phyloP scores from a whole-genome alignment of 2,329 filamentous ascomycete genomes.

The Rugonectria rugulosa region DNA sequence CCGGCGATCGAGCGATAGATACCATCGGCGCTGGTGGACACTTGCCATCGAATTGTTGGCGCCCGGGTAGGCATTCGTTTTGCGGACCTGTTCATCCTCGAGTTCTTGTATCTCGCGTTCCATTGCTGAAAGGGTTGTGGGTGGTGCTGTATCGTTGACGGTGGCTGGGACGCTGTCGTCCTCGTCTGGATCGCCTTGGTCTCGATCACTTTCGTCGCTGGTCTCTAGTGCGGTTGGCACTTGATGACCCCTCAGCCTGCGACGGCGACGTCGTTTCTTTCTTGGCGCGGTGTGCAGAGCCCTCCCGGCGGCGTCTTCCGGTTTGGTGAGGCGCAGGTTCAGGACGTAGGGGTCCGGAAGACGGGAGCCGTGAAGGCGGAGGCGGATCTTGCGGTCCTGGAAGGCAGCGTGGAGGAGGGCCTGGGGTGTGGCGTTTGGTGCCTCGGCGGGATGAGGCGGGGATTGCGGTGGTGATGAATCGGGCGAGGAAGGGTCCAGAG shows the following conservation, averaged over 20 bases:
- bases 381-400: constrained; percentile 61
- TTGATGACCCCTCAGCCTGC: background rate
- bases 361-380: constrained; percentile 61
- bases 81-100: constrained; percentile 62
- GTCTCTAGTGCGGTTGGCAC: constrained; percentile 32
- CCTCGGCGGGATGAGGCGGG: constrained; percentile 18
- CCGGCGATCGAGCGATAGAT: constrained; percentile 66
- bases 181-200: constrained; percentile 22
- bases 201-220: constrained; percentile 28
- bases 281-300: constrained; percentile 27
- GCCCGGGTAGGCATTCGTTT: constrained; percentile 71
- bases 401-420: constrained; percentile 61
- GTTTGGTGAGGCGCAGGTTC: constrained; percentile 59
- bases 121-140: constrained; percentile 42
- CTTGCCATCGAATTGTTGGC: constrained; percentile 71
- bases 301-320: constrained; percentile 49
- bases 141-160: constrained; percentile 19
- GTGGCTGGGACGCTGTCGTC: constrained; percentile 29
- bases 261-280: constrained; percentile 21
- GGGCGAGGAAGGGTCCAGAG: constrained; percentile 41
- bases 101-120: constrained; percentile 53
- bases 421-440: constrained; percentile 45
- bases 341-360: constrained; percentile 63
- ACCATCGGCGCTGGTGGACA: constrained; percentile 73
- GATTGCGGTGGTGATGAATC: constrained; percentile 25